These are phyloP conservation scores for Colletotrichum lini DNA, from an alignment of 2,329 filamentous ascomycete species.

Conservation along the genomic window DNA sequence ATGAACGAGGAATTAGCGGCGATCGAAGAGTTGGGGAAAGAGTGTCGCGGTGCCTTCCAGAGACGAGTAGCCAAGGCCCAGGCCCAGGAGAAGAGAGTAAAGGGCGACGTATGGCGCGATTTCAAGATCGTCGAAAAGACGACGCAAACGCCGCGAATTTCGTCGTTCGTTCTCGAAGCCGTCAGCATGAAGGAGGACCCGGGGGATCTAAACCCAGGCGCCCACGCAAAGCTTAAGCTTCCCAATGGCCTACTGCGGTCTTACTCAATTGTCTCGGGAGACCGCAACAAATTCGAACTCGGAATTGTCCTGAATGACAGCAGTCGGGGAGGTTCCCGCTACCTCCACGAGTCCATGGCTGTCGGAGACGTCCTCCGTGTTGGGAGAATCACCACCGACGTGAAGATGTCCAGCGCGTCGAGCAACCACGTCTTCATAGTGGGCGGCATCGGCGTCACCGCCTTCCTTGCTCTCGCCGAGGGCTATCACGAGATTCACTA, in stretches of 20 bases:
- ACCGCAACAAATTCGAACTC: constrained; percentile 65
- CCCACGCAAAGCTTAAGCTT: constrained; percentile 71
- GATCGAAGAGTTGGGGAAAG: constrained; percentile 65
- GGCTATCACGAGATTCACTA: constrained; percentile 60
- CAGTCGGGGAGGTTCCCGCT: constrained; percentile 73
- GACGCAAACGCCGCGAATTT: constrained; percentile 64
- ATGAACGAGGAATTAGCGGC: constrained; percentile 68
- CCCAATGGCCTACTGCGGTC: constrained; percentile 69
- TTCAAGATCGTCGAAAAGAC: constrained; percentile 66
- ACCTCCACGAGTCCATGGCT: constrained; percentile 65
- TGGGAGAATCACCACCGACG: constrained; percentile 64
- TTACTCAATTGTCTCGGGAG: constrained; percentile 72
- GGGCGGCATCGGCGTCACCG: constrained; percentile 77
- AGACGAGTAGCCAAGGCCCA: constrained; percentile 64
- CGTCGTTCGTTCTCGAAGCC: constrained; percentile 67
- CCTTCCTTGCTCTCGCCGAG: constrained; percentile 68
- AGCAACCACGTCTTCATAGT: constrained; percentile 75
- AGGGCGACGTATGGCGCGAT: constrained; percentile 58
- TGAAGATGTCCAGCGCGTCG: constrained; percentile 61
- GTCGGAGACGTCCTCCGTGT: constrained; percentile 66
- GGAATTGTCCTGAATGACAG: constrained; percentile 69
- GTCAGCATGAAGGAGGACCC: constrained; percentile 52
- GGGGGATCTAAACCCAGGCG: constrained; percentile 55
- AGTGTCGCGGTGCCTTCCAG: constrained; percentile 64
- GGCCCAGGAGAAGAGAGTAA: constrained; percentile 47